Conservation (phyloP, 2,329 filamentous ascomycete genomes). For the Paracamarosporium sp. region DNA sequence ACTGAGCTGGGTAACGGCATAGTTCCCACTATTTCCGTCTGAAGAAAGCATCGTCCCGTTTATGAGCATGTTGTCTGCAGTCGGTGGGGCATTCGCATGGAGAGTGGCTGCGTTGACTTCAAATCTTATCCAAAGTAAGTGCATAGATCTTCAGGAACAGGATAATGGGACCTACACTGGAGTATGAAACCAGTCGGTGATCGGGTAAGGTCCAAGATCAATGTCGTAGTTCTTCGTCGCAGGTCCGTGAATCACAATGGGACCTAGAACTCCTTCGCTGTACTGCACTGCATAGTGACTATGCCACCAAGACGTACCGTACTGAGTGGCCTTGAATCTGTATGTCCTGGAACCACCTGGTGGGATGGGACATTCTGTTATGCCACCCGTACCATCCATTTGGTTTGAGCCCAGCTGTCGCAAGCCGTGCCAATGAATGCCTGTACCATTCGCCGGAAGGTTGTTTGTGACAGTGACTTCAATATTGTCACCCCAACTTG, state of each 20-base stretch:
- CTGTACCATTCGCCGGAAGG: slow-evolving; percentile 54
- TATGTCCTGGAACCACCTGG: slow-evolving; percentile 55
- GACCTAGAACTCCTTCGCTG: slow-evolving; percentile 46
- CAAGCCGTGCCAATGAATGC: slow-evolving; percentile 61
- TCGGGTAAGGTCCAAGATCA: slow-evolving; percentile 45
- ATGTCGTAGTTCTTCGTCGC: slow-evolving; percentile 48
- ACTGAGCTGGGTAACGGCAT: slow-evolving; percentile 41
- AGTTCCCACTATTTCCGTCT: slow-evolving; percentile 41
- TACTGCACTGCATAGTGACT: slow-evolving; percentile 38
- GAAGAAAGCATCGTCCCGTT: slow-evolving; percentile 62
- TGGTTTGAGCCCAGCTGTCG: slow-evolving; percentile 51
- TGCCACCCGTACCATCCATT: slow-evolving; percentile 55
- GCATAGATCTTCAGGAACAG: neutral
- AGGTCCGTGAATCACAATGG: slow-evolving; percentile 50
- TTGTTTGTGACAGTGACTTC: slow-evolving; percentile 47
- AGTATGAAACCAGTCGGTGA: slow-evolving; percentile 49
- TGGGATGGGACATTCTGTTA: slow-evolving; percentile 72
- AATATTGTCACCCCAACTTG: slow-evolving; percentile 50
- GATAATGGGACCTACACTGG: slow-evolving; percentile 24
- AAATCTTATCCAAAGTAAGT: slow-evolving; percentile 26
- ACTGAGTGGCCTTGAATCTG: slow-evolving; percentile 44
- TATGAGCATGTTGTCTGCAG: slow-evolving; percentile 56
- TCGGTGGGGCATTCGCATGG: slow-evolving; percentile 48
- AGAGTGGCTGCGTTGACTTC: slow-evolving; percentile 40
- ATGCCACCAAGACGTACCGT: slow-evolving; percentile 45